Evolutionary conservation across 2,329 filamentous ascomycete genomes (phyloP).

Genomic region (Shiraia sp.): DNA sequence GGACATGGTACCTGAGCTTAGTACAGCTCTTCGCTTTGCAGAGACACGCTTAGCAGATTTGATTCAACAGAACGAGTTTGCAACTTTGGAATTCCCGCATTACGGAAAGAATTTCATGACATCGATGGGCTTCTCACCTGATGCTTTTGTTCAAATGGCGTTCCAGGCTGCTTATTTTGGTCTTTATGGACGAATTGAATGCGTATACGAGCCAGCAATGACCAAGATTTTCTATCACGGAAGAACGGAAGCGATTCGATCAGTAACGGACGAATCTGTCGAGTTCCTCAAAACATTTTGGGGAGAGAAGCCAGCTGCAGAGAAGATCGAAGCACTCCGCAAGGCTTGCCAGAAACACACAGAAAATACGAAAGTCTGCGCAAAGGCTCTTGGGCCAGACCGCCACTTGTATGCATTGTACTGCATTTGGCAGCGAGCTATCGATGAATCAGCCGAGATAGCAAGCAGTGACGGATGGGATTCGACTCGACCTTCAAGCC

Average conservation of each 20-base stretch:
- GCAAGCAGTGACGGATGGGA: slow-evolving; percentile 60
- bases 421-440: slow-evolving; percentile 88
- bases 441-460: slow-evolving; percentile 70
- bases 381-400: slow-evolving; percentile 89
- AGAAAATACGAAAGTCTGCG: slow-evolving; percentile 77
- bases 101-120: slow-evolving; percentile 99
- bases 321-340: slow-evolving; percentile 84
- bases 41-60: slow-evolving; percentile 92
- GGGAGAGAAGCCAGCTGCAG: slow-evolving; percentile 80
- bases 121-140: slow-evolving; percentile 92
- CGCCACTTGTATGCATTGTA: slow-evolving; percentile 92
- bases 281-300: slow-evolving; percentile 93
- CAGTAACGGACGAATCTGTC: slow-evolving; percentile 81
- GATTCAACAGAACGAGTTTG: slow-evolving; percentile 95
- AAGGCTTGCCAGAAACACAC: slow-evolving; percentile 85
- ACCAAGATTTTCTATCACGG: slow-evolving; percentile 93
- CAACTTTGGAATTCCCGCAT: slow-evolving; percentile 82
- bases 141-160: slow-evolving; percentile 98
- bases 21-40: slow-evolving; percentile 89
- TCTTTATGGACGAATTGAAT: slow-evolving; percentile 89
- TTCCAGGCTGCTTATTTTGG: slow-evolving; percentile 99
- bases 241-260: slow-evolving; percentile 88
- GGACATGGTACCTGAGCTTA: slow-evolving; percentile 93
- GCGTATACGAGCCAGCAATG: slow-evolving; percentile 97
- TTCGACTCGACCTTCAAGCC: slow-evolving; percentile 53